Evolutionary conservation across 331 rosid species (phyloP).

Genomic region (Stylosanthes scabra): DNA sequence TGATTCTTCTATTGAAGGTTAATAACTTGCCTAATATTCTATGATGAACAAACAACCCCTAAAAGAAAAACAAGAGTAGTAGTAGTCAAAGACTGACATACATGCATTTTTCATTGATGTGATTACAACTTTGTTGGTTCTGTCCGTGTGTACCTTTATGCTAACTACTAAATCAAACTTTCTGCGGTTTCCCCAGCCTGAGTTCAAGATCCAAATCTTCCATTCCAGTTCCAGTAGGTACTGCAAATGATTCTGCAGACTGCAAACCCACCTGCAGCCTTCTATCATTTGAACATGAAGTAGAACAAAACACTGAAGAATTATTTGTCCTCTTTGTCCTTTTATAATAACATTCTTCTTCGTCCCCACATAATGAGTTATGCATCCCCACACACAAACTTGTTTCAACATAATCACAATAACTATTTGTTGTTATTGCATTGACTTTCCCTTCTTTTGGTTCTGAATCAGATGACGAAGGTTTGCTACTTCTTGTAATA

Average conservation of each 20-base stretch:
- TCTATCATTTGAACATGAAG: constrained; percentile 48
- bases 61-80: background rate
- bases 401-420: constrained; percentile 52
- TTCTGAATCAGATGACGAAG: constrained; percentile 33
- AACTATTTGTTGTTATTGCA: constrained; percentile 31
- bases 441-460: constrained; percentile 31
- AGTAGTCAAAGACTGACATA: constrained; percentile 32
- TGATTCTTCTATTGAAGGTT: constrained; percentile 38
- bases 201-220: constrained; percentile 94
- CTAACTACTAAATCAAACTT: constrained; percentile 43
- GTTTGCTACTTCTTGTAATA: too few species aligned
- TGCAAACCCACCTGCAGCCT: constrained; percentile 25
- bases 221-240: constrained; percentile 40
- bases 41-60: constrained; percentile 19
- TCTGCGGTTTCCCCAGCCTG: constrained; percentile 74
- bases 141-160: constrained; percentile 21
- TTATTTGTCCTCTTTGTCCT: constrained; percentile 46
- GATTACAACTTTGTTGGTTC: constrained; percentile 6
- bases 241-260: constrained; percentile 44
- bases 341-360: constrained; percentile 45
- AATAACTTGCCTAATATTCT: constrained; percentile 31
- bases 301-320: constrained; percentile 23
- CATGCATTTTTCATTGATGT: background rate
- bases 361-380: constrained; percentile 42
- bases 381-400: constrained; percentile 61